A percentile compares a stretch with the other conserved stretches of the same genome.
phyloP scores from a whole-genome alignment of 2,329 filamentous ascomycete species.

The Exophiala phaeomuriformis region DNA sequence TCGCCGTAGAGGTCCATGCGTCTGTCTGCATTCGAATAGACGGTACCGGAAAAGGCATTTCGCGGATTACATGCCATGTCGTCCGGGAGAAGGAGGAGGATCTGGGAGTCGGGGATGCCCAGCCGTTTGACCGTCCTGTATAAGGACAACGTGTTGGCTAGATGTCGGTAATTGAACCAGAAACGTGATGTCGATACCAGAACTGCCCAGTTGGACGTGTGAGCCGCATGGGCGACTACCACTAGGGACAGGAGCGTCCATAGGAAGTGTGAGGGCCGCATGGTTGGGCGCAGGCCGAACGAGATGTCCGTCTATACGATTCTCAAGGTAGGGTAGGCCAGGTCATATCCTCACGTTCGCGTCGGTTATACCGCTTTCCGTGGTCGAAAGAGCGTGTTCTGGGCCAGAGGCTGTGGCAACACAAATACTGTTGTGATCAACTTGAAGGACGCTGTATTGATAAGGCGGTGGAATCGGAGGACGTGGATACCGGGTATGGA shows the following conservation, averaged over 20 bases:
- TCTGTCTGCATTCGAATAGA: constrained; percentile 96
- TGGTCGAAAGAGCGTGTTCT: background rate
- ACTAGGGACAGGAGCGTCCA: constrained; percentile 15
- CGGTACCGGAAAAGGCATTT: constrained; percentile 93
- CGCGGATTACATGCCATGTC: constrained; percentile 99
- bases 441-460: background rate
- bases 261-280: constrained; percentile 7
- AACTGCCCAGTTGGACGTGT: constrained; percentile 98
- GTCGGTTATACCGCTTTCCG: background rate
- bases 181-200: constrained; percentile 97
- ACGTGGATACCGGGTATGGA: background rate
- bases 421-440: background rate
- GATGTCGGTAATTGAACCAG: constrained; percentile 99
- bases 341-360: too few species aligned
- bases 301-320: background rate
- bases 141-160: constrained; percentile 93
- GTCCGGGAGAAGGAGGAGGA: constrained; percentile 99
- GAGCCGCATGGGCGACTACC: constrained; percentile 33
- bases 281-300: background rate
- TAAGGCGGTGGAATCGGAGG: background rate
- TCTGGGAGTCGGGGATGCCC: constrained; percentile 95
- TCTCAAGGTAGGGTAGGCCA: too few species aligned
- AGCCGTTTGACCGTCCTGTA: constrained; percentile 97
- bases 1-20: constrained; percentile 94
- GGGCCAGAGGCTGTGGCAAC: background rate